phyloP scores from a whole-genome alignment of 768 basidiomycete genomes.

The Mycena maculata region DNA sequence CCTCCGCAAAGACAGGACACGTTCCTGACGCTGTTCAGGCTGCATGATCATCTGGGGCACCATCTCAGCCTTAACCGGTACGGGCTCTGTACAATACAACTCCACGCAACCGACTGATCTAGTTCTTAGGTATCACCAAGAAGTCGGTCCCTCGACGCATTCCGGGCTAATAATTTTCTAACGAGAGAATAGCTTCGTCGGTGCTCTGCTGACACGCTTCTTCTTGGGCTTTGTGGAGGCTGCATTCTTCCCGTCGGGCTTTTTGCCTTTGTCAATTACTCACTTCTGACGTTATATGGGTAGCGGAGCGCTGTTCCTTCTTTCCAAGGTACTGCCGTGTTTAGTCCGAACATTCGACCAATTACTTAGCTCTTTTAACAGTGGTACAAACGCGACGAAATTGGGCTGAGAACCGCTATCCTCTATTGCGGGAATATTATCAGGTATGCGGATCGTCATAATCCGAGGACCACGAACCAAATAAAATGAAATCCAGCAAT shows the following conservation, averaged over 20 bases:
- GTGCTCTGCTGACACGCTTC: conserved; percentile 80
- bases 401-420: conserved; percentile 79
- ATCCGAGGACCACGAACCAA: too few relatives aligned
- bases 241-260: conserved; percentile 75
- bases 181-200: conserved; percentile 62
- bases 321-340: conserved; percentile 58
- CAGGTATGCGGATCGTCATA: conserved; percentile 44
- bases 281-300: background rate
- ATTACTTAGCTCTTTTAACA: background rate
- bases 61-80: conserved; percentile 66
- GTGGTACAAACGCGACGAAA: conserved; percentile 84
- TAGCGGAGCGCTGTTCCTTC: conserved; percentile 56
- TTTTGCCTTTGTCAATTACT: conserved; percentile 34
- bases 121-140: conserved; percentile 49
- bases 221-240: conserved; percentile 79
- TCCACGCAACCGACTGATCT: background rate
- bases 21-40: conserved; percentile 72
- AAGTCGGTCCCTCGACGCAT: conserved; percentile 50
- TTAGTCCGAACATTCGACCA: background rate
- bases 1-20: conserved; percentile 72
- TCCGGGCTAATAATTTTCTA: too few relatives aligned
- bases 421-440: conserved; percentile 83
- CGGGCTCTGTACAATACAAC: conserved; percentile 23
- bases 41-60: conserved; percentile 79
- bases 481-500: conserved; percentile 52